Base-by-base conservation (phyloP, 768 basidiomycete species). In the button mushroom (Agaricus bisporus) region DNA sequence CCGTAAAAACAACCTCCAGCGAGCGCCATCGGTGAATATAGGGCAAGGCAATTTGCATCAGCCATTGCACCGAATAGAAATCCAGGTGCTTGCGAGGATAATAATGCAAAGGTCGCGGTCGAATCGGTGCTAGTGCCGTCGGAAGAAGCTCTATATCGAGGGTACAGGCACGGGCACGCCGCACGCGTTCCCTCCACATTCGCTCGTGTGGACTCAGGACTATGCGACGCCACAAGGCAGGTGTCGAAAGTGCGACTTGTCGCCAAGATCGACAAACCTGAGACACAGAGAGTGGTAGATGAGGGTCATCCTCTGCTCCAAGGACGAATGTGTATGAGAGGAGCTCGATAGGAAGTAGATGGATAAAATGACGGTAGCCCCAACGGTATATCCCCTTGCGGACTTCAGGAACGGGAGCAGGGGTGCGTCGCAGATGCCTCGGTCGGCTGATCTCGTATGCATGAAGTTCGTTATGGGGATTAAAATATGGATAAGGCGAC, bases 211-310 rank as follows among this genome's bases (percentile, higher is more conserved):
- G 71, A 56, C 69, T 66, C 52, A 87, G 70, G 11, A 68, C 67
- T 55, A 90, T 74, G 57, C 74, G 74, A 54, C 83, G 72, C 88
- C 88, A 90, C 51, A 90, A 69, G 1, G 74, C 60, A 15, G 80
- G 84, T 5, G 83, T 82, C 44, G 74, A 77, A 26, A 86, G 69
- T 14, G 82, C 77, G 26, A 86, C 70, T 35, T 75, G 67, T 41
- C 86, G 73, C 85, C 87, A 90, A 32, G 68, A 63, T 42, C 75
- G 71, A 64, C 85, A 89, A 51, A 87, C 83, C 58, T 87, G 86
- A 7, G 87, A 88, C 46, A 86, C 73, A 41, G 70, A 67, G 56
- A 88, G 59, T 18, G 86, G 82, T 35, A 87, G 74, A 69, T 77
- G 75, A 47, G 67, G 61, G 63, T 82, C 78, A 46, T 78, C 75